phyloP scores from a whole-genome alignment of 257 asterid species.

The Ocimum tenuiflorum region DNA sequence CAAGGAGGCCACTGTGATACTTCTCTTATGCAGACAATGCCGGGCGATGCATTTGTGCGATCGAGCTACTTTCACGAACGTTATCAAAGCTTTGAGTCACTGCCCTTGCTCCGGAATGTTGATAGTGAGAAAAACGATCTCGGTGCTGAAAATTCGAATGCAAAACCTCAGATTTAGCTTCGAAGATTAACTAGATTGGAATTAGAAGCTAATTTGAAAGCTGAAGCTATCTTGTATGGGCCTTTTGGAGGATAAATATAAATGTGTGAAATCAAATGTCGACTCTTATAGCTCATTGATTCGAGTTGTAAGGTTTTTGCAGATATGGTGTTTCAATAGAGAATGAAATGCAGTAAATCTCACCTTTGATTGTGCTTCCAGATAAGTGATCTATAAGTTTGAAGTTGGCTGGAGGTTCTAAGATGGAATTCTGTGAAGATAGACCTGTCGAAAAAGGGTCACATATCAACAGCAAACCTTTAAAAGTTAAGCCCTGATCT shows the following conservation, averaged over 20 bases:
- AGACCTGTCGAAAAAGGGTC: slow-evolving; percentile 31
- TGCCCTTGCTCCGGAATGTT: slow-evolving; percentile 83
- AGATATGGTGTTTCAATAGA: neutral
- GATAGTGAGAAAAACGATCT: slow-evolving; percentile 80
- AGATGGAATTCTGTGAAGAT: slow-evolving; percentile 53
- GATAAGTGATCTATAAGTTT: slow-evolving; percentile 59
- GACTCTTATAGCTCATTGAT: neutral
- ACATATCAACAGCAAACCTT: neutral
- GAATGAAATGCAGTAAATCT: neutral
- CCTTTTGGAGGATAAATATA: too few species aligned
- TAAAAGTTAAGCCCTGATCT: too few species aligned
- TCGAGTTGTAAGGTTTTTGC: too few species aligned
- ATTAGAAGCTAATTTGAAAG: too few species aligned
- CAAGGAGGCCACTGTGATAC: neutral
- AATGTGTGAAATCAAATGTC: neutral
- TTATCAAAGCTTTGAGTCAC: slow-evolving; percentile 70
- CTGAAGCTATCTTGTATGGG: too few species aligned
- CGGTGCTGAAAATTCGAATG: slow-evolving; percentile 63
- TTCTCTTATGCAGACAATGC: slow-evolving; percentile 3
- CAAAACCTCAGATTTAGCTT: too few species aligned
- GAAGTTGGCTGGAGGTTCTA: slow-evolving; percentile 56
- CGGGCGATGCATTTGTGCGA: slow-evolving; percentile 12
- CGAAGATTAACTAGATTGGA: too few species aligned
- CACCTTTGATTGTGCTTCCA: slow-evolving; percentile 78
- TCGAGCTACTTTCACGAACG: neutral